Conservation (phyloP, 2,329 filamentous ascomycete species). For the Knoxdaviesia proteae region DNA sequence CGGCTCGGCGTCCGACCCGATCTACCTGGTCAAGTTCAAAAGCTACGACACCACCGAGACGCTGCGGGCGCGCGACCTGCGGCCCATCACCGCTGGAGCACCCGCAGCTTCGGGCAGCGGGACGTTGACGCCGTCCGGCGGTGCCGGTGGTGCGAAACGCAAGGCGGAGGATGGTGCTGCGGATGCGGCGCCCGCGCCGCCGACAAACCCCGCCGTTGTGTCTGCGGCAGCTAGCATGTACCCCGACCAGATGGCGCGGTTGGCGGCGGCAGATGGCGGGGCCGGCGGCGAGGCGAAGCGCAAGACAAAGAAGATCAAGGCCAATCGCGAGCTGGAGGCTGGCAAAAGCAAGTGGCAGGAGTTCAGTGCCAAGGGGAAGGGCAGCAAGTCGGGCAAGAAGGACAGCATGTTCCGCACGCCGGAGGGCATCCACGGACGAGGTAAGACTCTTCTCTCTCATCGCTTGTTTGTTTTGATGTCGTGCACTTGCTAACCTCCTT, state of each 20-base stretch:
- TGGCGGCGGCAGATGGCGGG: constrained; percentile 27
- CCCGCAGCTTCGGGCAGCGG: constrained; percentile 7
- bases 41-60: constrained; percentile 74
- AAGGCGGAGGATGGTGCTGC: no score
- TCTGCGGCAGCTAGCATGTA: constrained; percentile 37
- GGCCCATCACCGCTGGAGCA: constrained; percentile 35
- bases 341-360: constrained; percentile 91
- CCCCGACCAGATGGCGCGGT: constrained; percentile 25
- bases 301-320: constrained; percentile 76
- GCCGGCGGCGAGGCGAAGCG: constrained; percentile 42
- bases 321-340: constrained; percentile 75
- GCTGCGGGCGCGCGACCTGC: constrained; percentile 61
- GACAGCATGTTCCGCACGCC: constrained; percentile 95
- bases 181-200: no score
- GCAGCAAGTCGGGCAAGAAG: constrained; percentile 51
- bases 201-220: constrained; percentile 7
- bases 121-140: background rate
- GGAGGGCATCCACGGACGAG: constrained; percentile 67
- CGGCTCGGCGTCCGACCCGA: constrained; percentile 71
- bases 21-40: constrained; percentile 92
- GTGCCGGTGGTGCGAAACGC: no score
- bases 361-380: constrained; percentile 61
- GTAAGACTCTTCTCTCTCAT: constrained; percentile 23
- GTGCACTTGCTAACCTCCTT: constrained; percentile 6
- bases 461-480: background rate